Evolutionary conservation across 2,329 filamentous ascomycete genomes (phyloP), one percentile per base, ranked within the genome.

Genomic region (Botrytis byssoidea): DNA sequence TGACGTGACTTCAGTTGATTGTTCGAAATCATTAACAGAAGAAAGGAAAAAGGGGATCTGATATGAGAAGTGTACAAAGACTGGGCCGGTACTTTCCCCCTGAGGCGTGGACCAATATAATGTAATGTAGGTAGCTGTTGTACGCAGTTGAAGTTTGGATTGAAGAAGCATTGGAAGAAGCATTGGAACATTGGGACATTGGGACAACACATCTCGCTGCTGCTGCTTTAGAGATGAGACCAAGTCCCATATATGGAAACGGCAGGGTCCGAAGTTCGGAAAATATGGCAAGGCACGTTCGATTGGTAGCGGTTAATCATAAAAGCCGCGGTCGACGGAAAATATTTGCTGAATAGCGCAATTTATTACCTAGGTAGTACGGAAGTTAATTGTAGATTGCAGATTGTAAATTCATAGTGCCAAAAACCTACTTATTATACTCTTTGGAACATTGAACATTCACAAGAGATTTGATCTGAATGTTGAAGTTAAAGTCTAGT

Each of bases 321-420:
- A 35, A 9, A 68, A 40, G 12, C 65, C 65, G 65, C 65, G 65
- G 65, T 67, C 65, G 16, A 51, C 65, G 65, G 46, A 37, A 40
- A 67, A 32, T 20, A 65, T 46, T 32, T 44, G n/a, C 42, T 64
- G 40, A 64, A 64, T 29, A 64, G 32, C 42, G 29, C 29, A 66
- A 48, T 48, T 44, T 66, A 48, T 32, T 48, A 35, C 37, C 60
- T 18, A n/a, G 60, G 29, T 35, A 48, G 51, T 57, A 29, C 51
- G n/a, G 51, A 57, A 32, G 51, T 57, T 18, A 25, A 57, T 14
- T 29, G 51, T 14, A 57, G 51, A 32, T 29, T 55, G n/a, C n/a
- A 57, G n/a, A 57, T 57, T 29, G 14, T 29, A 57, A 14, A 57
- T 57, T 57, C 51, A 18, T 42, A 42, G 40, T 42, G 14, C 1